A percentile compares a stretch with the other conserved stretches of the same genome.
Evolutionary conservation across 2,329 filamentous ascomycete species (phyloP).

Genomic region (Myotisia sp.): DNA sequence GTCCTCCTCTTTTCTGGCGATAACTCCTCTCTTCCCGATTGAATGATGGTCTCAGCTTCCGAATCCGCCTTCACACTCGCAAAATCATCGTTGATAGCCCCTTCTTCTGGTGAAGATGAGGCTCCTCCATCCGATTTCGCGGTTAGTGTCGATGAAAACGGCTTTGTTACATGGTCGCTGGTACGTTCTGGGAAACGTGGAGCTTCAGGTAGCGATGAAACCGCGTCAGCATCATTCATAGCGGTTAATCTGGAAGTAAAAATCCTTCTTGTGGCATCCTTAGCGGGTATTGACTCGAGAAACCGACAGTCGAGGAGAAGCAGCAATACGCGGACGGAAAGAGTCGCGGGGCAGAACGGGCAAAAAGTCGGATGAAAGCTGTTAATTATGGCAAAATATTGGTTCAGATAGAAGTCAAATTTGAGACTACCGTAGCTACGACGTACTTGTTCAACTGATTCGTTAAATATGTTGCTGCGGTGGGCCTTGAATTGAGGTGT

Average conservation of each 20-base stretch:
- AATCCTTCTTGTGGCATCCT: slow-evolving; percentile 32
- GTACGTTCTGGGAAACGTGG: slow-evolving; percentile 1
- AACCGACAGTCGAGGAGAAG: slow-evolving; percentile 1
- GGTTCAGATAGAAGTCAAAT: too few species aligned
- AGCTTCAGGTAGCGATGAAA: slow-evolving; percentile 15
- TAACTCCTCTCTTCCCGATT: slow-evolving; percentile 32
- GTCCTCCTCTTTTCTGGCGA: slow-evolving; percentile 35
- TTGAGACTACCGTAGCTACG: too few species aligned
- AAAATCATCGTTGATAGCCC: slow-evolving; percentile 17
- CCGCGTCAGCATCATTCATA: slow-evolving; percentile 35
- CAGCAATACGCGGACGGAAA: too few species aligned
- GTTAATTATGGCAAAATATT: too few species aligned
- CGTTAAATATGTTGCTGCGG: too few species aligned
- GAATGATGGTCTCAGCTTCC: slow-evolving; percentile 37
- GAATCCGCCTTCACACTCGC: slow-evolving; percentile 31
- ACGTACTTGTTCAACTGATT: too few species aligned
- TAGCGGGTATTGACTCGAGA: slow-evolving; percentile 5
- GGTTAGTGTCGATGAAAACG: neutral
- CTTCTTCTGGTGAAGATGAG: slow-evolving; percentile 1
- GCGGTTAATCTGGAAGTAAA: slow-evolving; percentile 29
- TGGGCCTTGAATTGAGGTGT: too few species aligned
- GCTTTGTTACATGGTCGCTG: too few species aligned
- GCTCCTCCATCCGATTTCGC: slow-evolving; percentile 3
- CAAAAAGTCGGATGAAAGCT: too few species aligned
- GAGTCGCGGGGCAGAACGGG: too few species aligned